Base-by-base conservation (phyloP, 768 basidiomycete species). In the Suillus variegatus region DNA sequence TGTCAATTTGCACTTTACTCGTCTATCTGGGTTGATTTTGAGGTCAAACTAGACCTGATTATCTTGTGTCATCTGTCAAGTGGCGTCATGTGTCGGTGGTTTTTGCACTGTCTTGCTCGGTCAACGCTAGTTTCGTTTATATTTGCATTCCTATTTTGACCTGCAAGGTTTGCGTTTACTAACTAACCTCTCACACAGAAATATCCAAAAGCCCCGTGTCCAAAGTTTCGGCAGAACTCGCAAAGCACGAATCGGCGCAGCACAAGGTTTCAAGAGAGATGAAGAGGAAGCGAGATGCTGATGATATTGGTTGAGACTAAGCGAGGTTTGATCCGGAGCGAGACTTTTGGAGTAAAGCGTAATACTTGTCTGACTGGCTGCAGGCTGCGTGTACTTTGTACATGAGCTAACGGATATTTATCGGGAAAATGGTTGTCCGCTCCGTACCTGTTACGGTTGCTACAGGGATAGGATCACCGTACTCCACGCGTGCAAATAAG, bases 141-240 rank as follows among this genome's bases (percentile, higher is more conserved):
- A 28, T 32, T 47, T n/a, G 18, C 18, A 36, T 28, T 44, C 9
- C 38, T 36, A 32, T 60, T 43, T 41, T 18, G 2, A 12, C 9
- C 1, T 28, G 4, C 2, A 38, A 22, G 22, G 35, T 58, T 40
- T 1, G 20, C 14, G 1, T 60, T 58, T 40, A 63, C 69, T 77
- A 63, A 77, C 65, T 28, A 64, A 38, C 35, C 7, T 56, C 47
- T 43, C 65, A 62, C 51, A 60, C 76, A 93, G 95, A 98, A 79
- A 95, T 97, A 70, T 89, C 90, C 20, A 98, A 98, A 84, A 94
- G 92, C 68, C 95, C 95, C 0, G 91, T 95, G 68, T 94, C 92
- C 13, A 95, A 95, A 75, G 91, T 97, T 63, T 85, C 96, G 9
- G 76, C 84, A 7, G 96, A 99, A 73, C 81, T 99, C 64, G 94